Evolutionary conservation across 2,329 filamentous ascomycete species (phyloP).

Genomic region (Seiridium unicorne): DNA sequence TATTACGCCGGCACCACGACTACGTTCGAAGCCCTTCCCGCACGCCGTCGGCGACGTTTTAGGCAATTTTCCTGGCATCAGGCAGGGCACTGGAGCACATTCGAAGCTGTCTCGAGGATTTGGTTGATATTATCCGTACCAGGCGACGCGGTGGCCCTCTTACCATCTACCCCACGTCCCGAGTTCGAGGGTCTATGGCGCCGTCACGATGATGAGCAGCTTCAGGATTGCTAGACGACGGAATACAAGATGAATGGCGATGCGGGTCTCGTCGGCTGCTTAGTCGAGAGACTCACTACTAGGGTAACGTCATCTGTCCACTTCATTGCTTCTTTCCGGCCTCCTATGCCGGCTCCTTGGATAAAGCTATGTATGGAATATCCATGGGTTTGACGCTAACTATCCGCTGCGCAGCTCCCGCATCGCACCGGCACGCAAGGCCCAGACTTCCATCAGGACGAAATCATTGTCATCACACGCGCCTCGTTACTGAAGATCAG

Average conservation of each 20-base stretch:
- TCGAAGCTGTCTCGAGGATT: neutral
- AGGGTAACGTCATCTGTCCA: conserved; percentile 42
- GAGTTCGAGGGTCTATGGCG: conserved; percentile 19
- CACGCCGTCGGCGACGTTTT: too few relatives aligned
- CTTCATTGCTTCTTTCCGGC: conserved; percentile 6
- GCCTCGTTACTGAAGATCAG: conserved; percentile 62
- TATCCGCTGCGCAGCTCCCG: conserved; percentile 48
- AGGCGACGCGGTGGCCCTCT: neutral
- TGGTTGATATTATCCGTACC: neutral
- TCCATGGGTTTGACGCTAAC: neutral
- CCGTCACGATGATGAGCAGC: conserved; percentile 31
- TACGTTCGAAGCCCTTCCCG: too few relatives aligned
- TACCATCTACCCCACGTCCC: neutral
- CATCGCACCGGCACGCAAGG: conserved; percentile 59
- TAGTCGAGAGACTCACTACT: conserved; percentile 61
- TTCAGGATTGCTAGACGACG: conserved; percentile 27
- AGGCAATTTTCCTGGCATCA: too few relatives aligned
- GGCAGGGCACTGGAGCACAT: too few relatives aligned
- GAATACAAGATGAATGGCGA: conserved; percentile 55
- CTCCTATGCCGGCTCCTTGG: conserved; percentile 9
- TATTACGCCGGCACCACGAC: too few relatives aligned
- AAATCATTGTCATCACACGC: conserved; percentile 59
- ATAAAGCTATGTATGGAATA: neutral
- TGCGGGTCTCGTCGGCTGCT: conserved; percentile 57
- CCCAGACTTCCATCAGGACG: conserved; percentile 58